These are phyloP conservation scores for Brassica juncea DNA, from an alignment of 345 rosid genomes.

Conservation along the genomic window DNA sequence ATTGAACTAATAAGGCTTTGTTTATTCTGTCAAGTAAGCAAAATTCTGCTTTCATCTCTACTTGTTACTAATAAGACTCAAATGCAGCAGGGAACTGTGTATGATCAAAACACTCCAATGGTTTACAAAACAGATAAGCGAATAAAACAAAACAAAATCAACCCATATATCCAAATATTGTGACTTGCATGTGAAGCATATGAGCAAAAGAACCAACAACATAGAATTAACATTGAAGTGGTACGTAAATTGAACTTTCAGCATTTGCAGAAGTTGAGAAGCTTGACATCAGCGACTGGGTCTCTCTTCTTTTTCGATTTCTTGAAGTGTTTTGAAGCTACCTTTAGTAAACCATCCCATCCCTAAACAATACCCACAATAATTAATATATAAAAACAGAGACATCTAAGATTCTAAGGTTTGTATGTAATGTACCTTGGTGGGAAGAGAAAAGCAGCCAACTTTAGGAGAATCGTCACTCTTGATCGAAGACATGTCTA, in stretches of 20 bases:
- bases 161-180: not conserved
- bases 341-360: slow-evolving; percentile 67
- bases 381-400: not conserved
- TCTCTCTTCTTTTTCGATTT: slow-evolving; percentile 62
- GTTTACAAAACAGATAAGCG: too few relatives aligned
- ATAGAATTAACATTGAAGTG: not conserved
- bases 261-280: slow-evolving; percentile 48
- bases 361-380: slow-evolving; percentile 47
- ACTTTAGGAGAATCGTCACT: slow-evolving; percentile 44
- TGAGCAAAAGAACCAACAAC: not conserved
- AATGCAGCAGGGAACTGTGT: not conserved
- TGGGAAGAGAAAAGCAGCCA: slow-evolving; percentile 50
- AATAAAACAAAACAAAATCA: not conserved
- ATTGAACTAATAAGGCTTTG: slow-evolving; percentile 11
- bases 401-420: not conserved
- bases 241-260: not conserved
- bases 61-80: not conserved
- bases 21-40: not conserved
- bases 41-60: slow-evolving; percentile 13
- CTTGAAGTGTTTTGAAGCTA: slow-evolving; percentile 81
- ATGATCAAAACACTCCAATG: slow-evolving; percentile 4
- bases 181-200: not conserved
- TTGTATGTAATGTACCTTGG: slow-evolving; percentile 47
- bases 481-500: slow-evolving; percentile 34
- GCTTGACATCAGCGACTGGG: slow-evolving; percentile 41